Percentiles rank a stretch among this genome's conserved stretches.
phyloP scores from a whole-genome alignment of 139 green algal species.

The Chlorella sp. region DNA sequence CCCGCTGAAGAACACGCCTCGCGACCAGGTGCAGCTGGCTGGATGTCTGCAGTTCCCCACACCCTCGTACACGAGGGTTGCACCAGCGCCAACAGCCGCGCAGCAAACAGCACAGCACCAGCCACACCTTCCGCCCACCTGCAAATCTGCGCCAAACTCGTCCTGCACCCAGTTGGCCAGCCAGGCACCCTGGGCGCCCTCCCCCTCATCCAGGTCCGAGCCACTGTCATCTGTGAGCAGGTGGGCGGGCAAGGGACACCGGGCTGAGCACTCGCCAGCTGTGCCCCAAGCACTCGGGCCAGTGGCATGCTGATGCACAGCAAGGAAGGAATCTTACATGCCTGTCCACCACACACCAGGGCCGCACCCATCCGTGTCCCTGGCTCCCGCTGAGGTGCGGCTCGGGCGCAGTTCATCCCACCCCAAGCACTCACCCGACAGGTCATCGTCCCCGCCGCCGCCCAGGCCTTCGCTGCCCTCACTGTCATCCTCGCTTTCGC shows the following conservation, averaged over 20 bases:
- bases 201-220: constrained; percentile 9
- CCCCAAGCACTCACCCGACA: background rate
- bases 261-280: too few species aligned
- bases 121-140: background rate
- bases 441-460: background rate
- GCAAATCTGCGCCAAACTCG: constrained; percentile 21
- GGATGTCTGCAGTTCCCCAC: too few species aligned
- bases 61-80: too few species aligned
- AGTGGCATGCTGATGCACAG: background rate
- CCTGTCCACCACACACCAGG: too few species aligned
- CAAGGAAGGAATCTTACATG: background rate
- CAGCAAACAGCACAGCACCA: background rate
- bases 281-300: too few species aligned
- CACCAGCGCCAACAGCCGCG: background rate
- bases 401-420: too few species aligned
- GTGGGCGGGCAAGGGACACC: background rate
- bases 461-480: background rate
- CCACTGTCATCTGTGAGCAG: constrained; percentile 2
- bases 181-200: constrained; percentile 13
- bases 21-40: too few species aligned
- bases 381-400: too few species aligned
- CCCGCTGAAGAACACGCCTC: too few species aligned
- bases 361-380: too few species aligned
- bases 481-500: background rate
- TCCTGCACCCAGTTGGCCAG: constrained; percentile 17